A percentile compares a stretch with the other conserved stretches of the same genome.
These are phyloP conservation scores for Cucurbita moschata DNA, from an alignment of 306 rosid genomes.

Conservation along the genomic window DNA sequence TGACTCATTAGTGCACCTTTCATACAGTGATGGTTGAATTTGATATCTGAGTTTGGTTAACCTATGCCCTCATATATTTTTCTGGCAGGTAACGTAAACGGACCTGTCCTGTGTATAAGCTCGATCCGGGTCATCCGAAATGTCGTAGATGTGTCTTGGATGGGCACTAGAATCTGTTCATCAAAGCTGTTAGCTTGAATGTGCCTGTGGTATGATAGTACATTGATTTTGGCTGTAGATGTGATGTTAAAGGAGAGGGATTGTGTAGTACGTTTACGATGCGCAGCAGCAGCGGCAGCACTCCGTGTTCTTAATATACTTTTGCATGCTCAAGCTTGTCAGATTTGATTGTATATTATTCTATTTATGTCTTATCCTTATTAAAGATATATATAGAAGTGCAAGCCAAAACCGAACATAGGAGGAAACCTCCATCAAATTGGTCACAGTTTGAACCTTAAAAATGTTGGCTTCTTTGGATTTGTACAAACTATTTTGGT, in stretches of 20 bases:
- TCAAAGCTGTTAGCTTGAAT: not conserved
- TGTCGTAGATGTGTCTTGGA: not conserved
- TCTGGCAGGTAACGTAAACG: not conserved
- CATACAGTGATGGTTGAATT: not conserved
- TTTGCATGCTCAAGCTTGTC: not conserved
- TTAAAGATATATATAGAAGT: no score
- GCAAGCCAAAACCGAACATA: no score
- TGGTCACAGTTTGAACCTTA: no score
- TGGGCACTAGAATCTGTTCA: not conserved
- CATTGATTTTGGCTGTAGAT: not conserved
- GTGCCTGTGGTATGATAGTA: not conserved
- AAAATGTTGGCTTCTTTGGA: no score
- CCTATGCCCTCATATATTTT: not conserved
- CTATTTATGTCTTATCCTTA: no score
- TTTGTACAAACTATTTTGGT: no score
- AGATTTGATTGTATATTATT: not conserved
- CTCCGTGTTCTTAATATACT: not conserved
- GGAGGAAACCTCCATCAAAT: no score
- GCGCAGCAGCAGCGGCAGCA: not conserved
- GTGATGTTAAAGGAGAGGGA: not conserved
- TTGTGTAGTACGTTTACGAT: not conserved
- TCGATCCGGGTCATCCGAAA: not conserved
- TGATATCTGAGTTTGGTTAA: not conserved
- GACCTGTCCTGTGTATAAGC: not conserved
- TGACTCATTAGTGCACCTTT: not conserved